Conservation (phyloP, 495 filamentous ascomycete species). For the Friedmanniomyces simplex region DNA sequence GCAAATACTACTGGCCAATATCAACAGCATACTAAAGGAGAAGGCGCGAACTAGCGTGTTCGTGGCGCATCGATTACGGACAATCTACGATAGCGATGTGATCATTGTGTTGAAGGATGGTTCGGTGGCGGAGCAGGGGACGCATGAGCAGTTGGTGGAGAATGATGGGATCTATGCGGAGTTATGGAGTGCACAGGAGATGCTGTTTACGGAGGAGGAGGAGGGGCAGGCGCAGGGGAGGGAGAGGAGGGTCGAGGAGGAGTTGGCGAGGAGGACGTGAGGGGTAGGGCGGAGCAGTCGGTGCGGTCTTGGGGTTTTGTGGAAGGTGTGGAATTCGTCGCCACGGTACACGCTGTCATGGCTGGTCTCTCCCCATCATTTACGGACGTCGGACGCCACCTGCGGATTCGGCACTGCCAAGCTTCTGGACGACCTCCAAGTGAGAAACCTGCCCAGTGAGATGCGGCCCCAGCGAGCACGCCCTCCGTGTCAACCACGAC, state of each 20-base stretch:
- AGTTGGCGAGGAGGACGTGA: background rate
- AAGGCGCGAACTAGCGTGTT: conserved; percentile 87
- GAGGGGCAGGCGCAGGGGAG: background rate
- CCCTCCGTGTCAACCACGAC: too few relatives aligned
- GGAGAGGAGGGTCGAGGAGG: background rate
- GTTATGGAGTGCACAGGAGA: conserved; percentile 60
- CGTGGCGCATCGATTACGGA: conserved; percentile 82
- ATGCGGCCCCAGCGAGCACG: too few relatives aligned
- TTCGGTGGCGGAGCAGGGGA: conserved; percentile 72
- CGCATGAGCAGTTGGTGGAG: conserved; percentile 74
- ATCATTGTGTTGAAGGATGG: conserved; percentile 89
- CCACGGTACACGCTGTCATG: too few relatives aligned
- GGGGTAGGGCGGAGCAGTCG: too few relatives aligned
- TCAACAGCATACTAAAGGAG: conserved; percentile 85
- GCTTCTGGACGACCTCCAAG: too few relatives aligned
- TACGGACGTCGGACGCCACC: too few relatives aligned
- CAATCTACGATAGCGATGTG: conserved; percentile 81
- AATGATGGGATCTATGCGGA: conserved; percentile 73
- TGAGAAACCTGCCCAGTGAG: too few relatives aligned
- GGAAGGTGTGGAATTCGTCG: too few relatives aligned
- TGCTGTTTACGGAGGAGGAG: conserved; percentile 19
- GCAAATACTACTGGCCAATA: conserved; percentile 80
- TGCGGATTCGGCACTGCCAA: too few relatives aligned
- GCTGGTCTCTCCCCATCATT: too few relatives aligned
- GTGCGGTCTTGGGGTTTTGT: too few relatives aligned